Evolutionary conservation across 176 grass and related monocot genomes (phyloP).

Genomic region (Oryza australiensis): DNA sequence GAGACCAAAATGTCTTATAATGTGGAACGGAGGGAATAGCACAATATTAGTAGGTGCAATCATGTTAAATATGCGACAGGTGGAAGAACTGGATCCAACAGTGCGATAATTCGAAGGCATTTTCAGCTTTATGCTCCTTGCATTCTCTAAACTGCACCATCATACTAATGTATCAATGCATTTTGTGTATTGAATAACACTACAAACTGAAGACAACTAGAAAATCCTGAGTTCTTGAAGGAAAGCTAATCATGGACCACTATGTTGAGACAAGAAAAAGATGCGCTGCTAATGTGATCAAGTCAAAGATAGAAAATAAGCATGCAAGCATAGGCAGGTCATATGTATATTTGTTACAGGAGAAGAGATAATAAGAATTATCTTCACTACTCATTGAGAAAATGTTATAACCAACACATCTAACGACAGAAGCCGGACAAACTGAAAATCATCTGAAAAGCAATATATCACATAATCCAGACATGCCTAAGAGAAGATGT

Average conservation of each 20-base stretch:
- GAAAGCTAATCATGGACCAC: too few relatives aligned
- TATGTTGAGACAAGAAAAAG: too few relatives aligned
- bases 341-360: neutral
- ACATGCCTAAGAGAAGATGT: neutral
- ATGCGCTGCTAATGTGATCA: too few relatives aligned
- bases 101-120: neutral
- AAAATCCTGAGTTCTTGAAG: too few relatives aligned
- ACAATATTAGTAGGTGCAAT: slow-evolving; percentile 14
- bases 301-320: too few relatives aligned
- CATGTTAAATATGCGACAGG: neutral
- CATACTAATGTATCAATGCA: neutral
- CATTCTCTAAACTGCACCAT: slow-evolving; percentile 3
- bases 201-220: neutral
- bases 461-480: neutral
- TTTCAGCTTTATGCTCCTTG: neutral
- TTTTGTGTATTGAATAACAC: neutral
- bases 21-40: too few relatives aligned
- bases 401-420: neutral
- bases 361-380: neutral
- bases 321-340: too few relatives aligned
- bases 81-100: slow-evolving; percentile 1
- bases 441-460: neutral
- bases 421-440: slow-evolving; percentile 2
- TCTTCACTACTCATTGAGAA: neutral
- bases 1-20: too few relatives aligned